Conservation (phyloP, 371 early-diverging fungal genomes). For the Actinomortierella wolfii region DNA sequence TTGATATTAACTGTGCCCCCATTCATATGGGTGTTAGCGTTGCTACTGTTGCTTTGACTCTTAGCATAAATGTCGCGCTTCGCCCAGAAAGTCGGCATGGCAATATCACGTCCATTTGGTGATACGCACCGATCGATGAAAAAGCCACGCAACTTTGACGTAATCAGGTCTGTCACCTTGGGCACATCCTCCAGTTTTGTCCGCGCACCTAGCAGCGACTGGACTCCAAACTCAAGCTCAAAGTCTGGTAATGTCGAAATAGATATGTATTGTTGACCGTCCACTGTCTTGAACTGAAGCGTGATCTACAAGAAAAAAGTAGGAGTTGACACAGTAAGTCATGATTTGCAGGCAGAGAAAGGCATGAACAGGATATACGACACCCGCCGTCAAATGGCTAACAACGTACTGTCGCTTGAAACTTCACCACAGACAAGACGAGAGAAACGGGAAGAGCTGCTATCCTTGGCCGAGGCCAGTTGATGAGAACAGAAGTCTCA, state of each 20-base stretch:
- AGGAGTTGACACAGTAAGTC: background rate
- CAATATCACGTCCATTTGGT: slow-evolving; percentile 53
- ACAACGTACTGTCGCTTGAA: slow-evolving; percentile 79
- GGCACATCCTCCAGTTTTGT: slow-evolving; percentile 95
- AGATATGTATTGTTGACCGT: slow-evolving; percentile 58
- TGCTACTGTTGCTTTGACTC: slow-evolving; percentile 15
- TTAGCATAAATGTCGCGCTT: slow-evolving; percentile 48
- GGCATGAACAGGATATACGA: too few relatives aligned
- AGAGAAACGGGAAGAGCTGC: slow-evolving; percentile 93
- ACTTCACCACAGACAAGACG: slow-evolving; percentile 78
- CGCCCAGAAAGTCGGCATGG: slow-evolving; percentile 48
- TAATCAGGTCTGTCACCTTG: slow-evolving; percentile 85
- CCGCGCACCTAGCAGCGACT: slow-evolving; percentile 88
- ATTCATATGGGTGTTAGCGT: too few relatives aligned
- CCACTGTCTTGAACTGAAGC: slow-evolving; percentile 57
- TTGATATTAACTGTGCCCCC: too few relatives aligned
- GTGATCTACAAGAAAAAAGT: slow-evolving; percentile 50
- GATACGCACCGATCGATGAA: slow-evolving; percentile 70
- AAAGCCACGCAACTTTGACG: slow-evolving; percentile 69
- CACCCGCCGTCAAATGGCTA: too few relatives aligned
- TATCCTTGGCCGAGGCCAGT: slow-evolving; percentile 86
- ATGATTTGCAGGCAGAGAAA: too few relatives aligned
- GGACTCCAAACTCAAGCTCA: slow-evolving; percentile 82
- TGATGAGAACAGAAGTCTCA: slow-evolving; percentile 84
- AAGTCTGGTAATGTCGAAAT: slow-evolving; percentile 75